These are phyloP conservation scores for Hordeum marinum DNA, from an alignment of 176 grass and related monocot species.

Conservation along the genomic window DNA sequence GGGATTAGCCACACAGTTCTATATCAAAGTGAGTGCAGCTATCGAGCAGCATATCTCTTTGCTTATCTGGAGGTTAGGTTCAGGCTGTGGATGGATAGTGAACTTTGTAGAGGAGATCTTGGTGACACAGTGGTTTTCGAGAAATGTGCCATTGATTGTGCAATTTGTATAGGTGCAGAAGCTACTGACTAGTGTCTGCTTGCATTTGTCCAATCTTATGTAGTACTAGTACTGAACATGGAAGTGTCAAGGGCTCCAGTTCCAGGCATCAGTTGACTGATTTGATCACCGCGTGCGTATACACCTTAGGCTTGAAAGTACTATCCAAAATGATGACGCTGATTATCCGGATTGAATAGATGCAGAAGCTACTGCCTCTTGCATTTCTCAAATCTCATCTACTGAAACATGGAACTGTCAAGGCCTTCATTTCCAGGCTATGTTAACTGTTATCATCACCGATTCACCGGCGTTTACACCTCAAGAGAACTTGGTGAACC, in stretches of 20 bases:
- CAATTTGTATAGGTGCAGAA: slow-evolving; percentile 1
- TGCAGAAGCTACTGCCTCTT: background rate
- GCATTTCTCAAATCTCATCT: background rate
- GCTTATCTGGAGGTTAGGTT: background rate
- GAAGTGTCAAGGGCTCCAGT: background rate
- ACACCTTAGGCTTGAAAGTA: background rate
- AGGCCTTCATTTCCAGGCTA: background rate
- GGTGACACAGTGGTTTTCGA: background rate
- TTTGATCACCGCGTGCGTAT: background rate
- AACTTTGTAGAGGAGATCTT: slow-evolving; percentile 11
- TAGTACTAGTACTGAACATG: background rate
- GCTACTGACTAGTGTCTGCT: background rate
- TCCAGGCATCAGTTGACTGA: background rate
- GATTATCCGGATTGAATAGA: background rate
- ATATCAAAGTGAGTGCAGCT: background rate
- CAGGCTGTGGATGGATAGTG: background rate
- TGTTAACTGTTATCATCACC: background rate
- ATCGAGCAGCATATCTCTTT: background rate
- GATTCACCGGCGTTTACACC: background rate
- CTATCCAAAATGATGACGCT: background rate
- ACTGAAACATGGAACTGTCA: background rate
- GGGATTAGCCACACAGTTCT: background rate
- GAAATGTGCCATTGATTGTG: background rate
- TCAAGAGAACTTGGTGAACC: background rate
- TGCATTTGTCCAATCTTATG: slow-evolving; percentile 4